These are phyloP conservation scores for Tulasnella sp. DNA, from an alignment of 768 basidiomycete genomes.

Conservation along the genomic window DNA sequence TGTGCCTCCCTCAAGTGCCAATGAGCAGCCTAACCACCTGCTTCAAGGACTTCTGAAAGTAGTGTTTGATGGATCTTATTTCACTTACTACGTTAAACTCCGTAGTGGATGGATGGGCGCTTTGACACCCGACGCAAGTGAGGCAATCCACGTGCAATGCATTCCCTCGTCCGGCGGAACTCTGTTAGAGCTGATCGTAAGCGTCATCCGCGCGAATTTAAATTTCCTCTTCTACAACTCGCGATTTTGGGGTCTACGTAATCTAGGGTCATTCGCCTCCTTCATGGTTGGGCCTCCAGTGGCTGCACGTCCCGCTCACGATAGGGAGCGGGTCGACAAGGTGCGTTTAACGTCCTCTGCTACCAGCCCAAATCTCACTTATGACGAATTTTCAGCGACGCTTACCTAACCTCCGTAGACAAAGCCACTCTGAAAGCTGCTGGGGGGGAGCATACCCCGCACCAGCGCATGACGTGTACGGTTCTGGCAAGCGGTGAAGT, in stretches of 20 bases:
- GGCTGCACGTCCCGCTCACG: background rate
- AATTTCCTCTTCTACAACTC: background rate
- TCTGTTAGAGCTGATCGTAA: background rate
- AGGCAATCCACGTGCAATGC: background rate
- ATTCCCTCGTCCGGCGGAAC: background rate
- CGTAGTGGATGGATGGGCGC: too few relatives aligned
- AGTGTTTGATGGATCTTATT: background rate
- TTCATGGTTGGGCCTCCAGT: background rate
- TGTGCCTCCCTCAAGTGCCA: background rate
- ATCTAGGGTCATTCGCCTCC: background rate
- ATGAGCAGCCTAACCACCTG: background rate
- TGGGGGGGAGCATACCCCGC: rapidly evolving
- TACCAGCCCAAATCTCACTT: background rate
- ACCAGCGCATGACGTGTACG: background rate
- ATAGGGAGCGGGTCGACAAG: background rate
- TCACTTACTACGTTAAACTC: background rate
- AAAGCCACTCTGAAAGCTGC: background rate
- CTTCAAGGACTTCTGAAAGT: background rate
- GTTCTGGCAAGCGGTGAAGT: background rate
- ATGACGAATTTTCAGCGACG: background rate
- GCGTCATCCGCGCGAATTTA: background rate
- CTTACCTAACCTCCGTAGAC: background rate
- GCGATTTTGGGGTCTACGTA: background rate
- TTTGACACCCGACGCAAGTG: background rate
- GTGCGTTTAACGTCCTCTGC: background rate